Evolutionary conservation across 192 early-diverging fungal species (phyloP).

Genomic region (Coemansia sp.): DNA sequence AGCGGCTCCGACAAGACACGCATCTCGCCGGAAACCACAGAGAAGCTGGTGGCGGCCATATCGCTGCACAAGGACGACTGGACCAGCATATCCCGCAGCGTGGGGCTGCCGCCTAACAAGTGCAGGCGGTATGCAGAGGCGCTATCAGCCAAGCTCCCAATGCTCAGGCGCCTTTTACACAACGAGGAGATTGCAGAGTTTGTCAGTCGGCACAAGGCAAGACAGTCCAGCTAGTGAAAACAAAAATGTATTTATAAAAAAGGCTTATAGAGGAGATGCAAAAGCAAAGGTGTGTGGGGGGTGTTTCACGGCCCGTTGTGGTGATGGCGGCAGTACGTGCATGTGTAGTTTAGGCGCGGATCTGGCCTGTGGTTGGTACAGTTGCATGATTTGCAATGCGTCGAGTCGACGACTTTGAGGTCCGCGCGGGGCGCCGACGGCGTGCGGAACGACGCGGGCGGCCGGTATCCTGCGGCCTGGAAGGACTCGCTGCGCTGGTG

Average conservation of each 20-base stretch:
- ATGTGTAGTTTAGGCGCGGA: constrained; percentile 71
- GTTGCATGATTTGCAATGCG: constrained; percentile 61
- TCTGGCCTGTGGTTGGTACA: constrained; percentile 74
- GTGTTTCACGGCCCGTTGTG: constrained; percentile 42
- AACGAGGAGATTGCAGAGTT: background rate
- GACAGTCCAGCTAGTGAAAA: too few relatives aligned
- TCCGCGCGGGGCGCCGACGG: constrained; percentile 30
- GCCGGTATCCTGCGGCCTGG: constrained; percentile 35
- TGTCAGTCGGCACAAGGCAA: background rate
- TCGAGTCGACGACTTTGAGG: constrained; percentile 16
- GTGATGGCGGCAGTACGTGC: constrained; percentile 82
- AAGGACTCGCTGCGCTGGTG: constrained; percentile 22
- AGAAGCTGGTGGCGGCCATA: constrained; percentile 36
- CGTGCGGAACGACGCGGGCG: constrained; percentile 27
- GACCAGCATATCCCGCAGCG: constrained; percentile 35
- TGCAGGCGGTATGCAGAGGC: background rate
- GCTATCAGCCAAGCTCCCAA: background rate
- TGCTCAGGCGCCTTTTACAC: background rate
- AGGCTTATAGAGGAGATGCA: too few relatives aligned
- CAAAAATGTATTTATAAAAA: constrained; percentile 2
- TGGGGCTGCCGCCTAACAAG: constrained; percentile 10
- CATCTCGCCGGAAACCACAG: constrained; percentile 8
- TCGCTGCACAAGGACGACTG: constrained; percentile 33
- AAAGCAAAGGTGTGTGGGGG: background rate
- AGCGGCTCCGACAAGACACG: background rate